phyloP scores from a whole-genome alignment of 2,329 filamentous ascomycete genomes.

The Penicillium psychrosexuale region DNA sequence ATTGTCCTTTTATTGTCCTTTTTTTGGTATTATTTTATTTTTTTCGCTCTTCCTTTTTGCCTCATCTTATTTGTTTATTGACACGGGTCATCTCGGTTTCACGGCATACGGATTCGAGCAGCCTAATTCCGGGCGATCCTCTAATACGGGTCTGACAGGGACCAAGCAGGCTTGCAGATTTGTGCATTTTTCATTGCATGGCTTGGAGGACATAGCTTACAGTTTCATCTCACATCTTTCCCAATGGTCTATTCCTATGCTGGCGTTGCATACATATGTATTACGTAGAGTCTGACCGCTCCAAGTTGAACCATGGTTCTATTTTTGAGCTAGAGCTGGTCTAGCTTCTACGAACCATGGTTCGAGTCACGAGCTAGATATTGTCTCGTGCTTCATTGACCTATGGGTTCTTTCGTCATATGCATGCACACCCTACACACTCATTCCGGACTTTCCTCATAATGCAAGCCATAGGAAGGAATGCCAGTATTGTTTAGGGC shows the following conservation, averaged over 20 bases:
- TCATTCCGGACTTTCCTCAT: not conserved
- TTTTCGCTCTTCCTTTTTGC: not conserved
- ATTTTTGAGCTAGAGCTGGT: not conserved
- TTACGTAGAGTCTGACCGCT: conserved; percentile 13
- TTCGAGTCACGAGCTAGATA: not conserved
- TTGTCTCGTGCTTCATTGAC: not conserved
- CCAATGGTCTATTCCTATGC: conserved; percentile 1
- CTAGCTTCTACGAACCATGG: conserved; percentile 1
- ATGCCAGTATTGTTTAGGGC: conserved; percentile 2
- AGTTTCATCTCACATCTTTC: not conserved
- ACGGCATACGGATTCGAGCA: not conserved
- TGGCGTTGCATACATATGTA: conserved; percentile 15
- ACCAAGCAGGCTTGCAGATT: not conserved
- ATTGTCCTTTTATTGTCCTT: too few species aligned
- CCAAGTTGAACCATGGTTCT: not conserved
- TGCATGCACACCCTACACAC: not conserved
- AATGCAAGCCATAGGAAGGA: not conserved
- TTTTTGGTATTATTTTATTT: conserved; percentile 1
- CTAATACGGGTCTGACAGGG: conserved; percentile 1
- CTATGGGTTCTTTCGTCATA: not conserved
- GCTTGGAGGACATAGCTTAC: not conserved
- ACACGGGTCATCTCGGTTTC: not conserved
- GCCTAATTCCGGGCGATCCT: conserved; percentile 4
- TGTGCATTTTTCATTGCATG: not conserved
- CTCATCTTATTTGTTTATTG: not conserved